Conservation (phyloP, 768 basidiomycete species). For the Ramaria sp. region DNA sequence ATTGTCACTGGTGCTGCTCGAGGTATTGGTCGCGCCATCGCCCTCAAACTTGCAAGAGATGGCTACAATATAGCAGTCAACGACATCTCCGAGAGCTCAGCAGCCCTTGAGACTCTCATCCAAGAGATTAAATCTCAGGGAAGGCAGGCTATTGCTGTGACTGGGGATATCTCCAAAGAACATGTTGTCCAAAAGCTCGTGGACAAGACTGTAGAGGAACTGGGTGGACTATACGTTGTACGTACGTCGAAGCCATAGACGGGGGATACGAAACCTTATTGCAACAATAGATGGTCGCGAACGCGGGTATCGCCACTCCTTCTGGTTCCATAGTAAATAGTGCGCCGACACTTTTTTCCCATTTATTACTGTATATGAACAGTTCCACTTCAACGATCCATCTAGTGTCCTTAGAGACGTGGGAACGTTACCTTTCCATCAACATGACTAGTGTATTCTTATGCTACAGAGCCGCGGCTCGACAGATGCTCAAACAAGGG, state of each 20-base stretch:
- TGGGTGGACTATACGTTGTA: slow-evolving; percentile 40
- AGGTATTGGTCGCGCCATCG: slow-evolving; percentile 25
- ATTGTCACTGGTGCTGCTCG: slow-evolving; percentile 22
- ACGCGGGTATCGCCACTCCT: slow-evolving; percentile 6
- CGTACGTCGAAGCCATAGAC: slow-evolving; percentile 12
- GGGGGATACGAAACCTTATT: neutral
- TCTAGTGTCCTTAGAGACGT: slow-evolving; percentile 23
- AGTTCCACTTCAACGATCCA: neutral
- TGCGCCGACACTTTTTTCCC: neutral
- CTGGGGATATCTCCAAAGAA: slow-evolving; percentile 33
- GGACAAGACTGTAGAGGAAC: slow-evolving; percentile 15
- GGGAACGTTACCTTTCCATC: slow-evolving; percentile 21
- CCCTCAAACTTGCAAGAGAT: slow-evolving; percentile 25
- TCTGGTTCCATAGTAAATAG: neutral
- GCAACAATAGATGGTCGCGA: neutral
- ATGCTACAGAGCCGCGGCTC: slow-evolving; percentile 30
- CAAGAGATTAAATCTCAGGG: slow-evolving; percentile 14
- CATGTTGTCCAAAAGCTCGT: slow-evolving; percentile 32
- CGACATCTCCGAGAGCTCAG: slow-evolving; percentile 17
- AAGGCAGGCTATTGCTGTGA: slow-evolving; percentile 15
- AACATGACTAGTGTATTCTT: slow-evolving; percentile 26
- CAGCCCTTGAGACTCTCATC: neutral
- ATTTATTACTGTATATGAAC: neutral
- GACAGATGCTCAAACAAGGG: slow-evolving; percentile 30
- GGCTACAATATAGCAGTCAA: slow-evolving; percentile 27